Conservation (phyloP, 2,329 filamentous ascomycete species). For the Passalora sequoiae region DNA sequence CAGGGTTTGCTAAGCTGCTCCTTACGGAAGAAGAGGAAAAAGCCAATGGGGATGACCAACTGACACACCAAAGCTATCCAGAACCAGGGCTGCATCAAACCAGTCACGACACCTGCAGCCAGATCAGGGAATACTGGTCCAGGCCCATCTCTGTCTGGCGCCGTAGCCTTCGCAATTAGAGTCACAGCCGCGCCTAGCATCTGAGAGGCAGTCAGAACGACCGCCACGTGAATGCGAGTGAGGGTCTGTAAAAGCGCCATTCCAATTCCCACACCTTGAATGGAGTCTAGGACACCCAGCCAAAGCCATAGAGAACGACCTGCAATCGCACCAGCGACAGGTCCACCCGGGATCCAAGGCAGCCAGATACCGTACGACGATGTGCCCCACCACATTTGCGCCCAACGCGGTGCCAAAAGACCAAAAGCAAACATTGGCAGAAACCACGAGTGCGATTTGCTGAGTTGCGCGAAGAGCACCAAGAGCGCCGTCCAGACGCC, state of each 20-base stretch:
- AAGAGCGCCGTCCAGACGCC: conserved; percentile 51
- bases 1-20: conserved; percentile 25
- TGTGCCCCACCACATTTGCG: conserved; percentile 61
- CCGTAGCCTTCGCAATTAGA: conserved; percentile 54
- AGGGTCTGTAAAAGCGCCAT: conserved; percentile 60
- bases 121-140: conserved; percentile 59
- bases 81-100: conserved; percentile 21
- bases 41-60: conserved; percentile 21
- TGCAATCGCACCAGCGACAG: conserved; percentile 49
- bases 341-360: conserved; percentile 49
- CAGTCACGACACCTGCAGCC: conserved; percentile 40
- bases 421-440: conserved; percentile 62
- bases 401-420: conserved; percentile 59
- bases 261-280: conserved; percentile 61
- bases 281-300: conserved; percentile 58
- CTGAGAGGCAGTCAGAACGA: conserved; percentile 56
- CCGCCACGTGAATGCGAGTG: conserved; percentile 59
- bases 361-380: conserved; percentile 55
- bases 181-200: conserved; percentile 57
- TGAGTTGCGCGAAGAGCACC: conserved; percentile 48
- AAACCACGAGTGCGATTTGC: conserved; percentile 58
- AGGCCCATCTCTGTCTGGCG: conserved; percentile 56
- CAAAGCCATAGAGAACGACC: conserved; percentile 59
- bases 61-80: conserved; percentile 21
- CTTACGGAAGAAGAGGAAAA: conserved; percentile 24